Percentiles rank a stretch among this genome's conserved stretches.
These are phyloP conservation scores for Dendrocalamus sinicus DNA, from an alignment of 176 grass and related monocot species.

Conservation along the genomic window DNA sequence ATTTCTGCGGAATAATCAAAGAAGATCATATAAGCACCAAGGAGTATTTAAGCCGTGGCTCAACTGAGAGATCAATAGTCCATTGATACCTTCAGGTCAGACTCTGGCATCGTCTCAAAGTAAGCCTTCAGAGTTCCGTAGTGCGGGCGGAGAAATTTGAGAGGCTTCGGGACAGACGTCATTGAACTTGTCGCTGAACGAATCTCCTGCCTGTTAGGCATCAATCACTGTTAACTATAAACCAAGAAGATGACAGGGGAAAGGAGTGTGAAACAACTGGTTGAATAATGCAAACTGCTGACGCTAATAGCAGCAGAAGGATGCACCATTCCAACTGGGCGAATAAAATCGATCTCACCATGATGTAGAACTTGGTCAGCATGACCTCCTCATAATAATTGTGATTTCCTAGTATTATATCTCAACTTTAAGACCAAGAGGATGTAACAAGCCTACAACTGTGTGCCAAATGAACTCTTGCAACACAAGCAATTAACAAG, in stretches of 20 bases:
- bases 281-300: constrained; percentile 13
- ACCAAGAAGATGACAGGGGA: neutral
- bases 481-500: neutral
- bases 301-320: neutral
- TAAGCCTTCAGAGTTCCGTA: constrained; percentile 83
- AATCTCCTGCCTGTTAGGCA: constrained; percentile 72
- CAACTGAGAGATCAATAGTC: neutral
- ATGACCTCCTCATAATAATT: neutral
- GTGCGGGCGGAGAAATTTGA: constrained; percentile 91
- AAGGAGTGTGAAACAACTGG: neutral
- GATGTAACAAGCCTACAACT: neutral
- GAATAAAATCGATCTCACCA: neutral
- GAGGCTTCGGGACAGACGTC: constrained; percentile 94
- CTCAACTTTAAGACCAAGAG: neutral
- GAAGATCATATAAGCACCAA: neutral
- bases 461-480: neutral
- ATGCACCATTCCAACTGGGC: neutral
- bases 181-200: constrained; percentile 94
- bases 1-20: constrained; percentile 49
- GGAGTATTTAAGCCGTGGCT: neutral
- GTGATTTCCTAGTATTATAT: neutral
- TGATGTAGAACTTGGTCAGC: neutral
- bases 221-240: neutral
- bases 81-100: constrained; percentile 75
- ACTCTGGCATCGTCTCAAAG: constrained; percentile 74